Base-by-base conservation (phyloP, 2,329 filamentous ascomycete genomes). In the Phialemonium atrogriseum region DNA sequence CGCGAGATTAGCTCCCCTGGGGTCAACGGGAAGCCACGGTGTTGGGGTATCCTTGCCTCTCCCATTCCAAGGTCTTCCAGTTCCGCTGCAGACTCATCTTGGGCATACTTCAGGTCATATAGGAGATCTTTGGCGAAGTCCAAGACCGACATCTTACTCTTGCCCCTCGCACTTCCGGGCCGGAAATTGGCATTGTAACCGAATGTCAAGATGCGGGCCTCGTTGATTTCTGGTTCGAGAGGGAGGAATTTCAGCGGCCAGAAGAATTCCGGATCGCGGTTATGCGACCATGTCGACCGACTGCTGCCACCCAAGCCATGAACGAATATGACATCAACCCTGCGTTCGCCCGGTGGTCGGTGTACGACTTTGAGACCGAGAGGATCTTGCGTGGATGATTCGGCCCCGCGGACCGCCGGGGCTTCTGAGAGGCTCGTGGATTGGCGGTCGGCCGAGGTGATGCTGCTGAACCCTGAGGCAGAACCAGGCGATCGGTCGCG, bases 51-150 rank as follows among this genome's bases (percentile, higher is more conserved):
- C 3, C 38, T 30, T 20, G 43, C 43, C 25, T 39, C 35, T 10
- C 51, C 51, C 26, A 52, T 44, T 3, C 34, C 16, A 5, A 53
- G 29, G 10, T 45, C 43, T 12, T 45, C 33, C 10, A 30, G 24
- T 8, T 39, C 21, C 4, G 10, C 11, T 2, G 10, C 31, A 15
- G 25, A 17, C 12, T 39, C 33, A 35, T 48, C 45, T 26, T 35
- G 36, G 5, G 31, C 46, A 24, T 43, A 48, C 19, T 49, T 50
- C 34, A 56, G 33, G 8, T 43, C 39, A 24, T 43, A 47, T 7
- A 56, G 33, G 1, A 55, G 43, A 13, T 51, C 44, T 30, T 54
- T 53, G 4, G 51, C 52, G 29, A 58, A 56, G 28, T 55, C 51
- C 2, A 43, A 24, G 1, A 57, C 38, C 4, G 44, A 44, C 12